Conservation (phyloP, 768 basidiomycete species). For the Russula olivacea region DNA sequence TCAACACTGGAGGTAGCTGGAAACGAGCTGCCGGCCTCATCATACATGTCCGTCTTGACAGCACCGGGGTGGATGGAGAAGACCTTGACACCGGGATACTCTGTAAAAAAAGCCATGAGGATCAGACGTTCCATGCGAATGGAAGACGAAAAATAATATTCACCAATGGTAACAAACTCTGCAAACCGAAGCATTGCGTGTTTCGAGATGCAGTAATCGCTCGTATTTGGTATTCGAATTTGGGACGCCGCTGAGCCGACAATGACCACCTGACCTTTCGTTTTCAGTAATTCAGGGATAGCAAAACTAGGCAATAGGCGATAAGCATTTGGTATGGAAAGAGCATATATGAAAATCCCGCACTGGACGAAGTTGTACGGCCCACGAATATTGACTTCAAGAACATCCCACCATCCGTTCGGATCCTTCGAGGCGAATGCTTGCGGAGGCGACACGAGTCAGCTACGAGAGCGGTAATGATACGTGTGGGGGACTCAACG, state of each 20-base stretch:
- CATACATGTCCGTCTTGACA: background rate
- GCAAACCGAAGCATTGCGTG: slow-evolving; percentile 5
- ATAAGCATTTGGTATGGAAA: background rate
- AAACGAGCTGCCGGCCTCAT: too few species aligned
- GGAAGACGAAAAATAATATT: background rate
- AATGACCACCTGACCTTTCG: slow-evolving; percentile 7
- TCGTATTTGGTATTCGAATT: background rate
- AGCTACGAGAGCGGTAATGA: background rate
- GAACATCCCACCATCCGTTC: too few species aligned
- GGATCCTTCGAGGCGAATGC: too few species aligned
- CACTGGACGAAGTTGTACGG: too few species aligned
- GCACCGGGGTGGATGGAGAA: background rate
- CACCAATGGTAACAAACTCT: slow-evolving; percentile 16
- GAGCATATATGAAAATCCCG: too few species aligned
- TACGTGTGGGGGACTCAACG: too few species aligned
- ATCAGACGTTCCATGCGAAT: background rate
- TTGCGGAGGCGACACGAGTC: too few species aligned
- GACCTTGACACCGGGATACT: slow-evolving; percentile 5
- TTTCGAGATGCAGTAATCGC: slow-evolving; percentile 19
- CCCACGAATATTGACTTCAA: too few species aligned
- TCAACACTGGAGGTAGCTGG: background rate
- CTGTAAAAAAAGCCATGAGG: background rate
- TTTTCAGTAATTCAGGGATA: slow-evolving; percentile 9
- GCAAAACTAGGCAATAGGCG: background rate
- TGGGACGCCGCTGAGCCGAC: background rate